Percentiles rank a stretch among this genome's conserved stretches.
Evolutionary conservation across 441 rosid genomes (phyloP).

Genomic region (Adansonia madagascariensis): DNA sequence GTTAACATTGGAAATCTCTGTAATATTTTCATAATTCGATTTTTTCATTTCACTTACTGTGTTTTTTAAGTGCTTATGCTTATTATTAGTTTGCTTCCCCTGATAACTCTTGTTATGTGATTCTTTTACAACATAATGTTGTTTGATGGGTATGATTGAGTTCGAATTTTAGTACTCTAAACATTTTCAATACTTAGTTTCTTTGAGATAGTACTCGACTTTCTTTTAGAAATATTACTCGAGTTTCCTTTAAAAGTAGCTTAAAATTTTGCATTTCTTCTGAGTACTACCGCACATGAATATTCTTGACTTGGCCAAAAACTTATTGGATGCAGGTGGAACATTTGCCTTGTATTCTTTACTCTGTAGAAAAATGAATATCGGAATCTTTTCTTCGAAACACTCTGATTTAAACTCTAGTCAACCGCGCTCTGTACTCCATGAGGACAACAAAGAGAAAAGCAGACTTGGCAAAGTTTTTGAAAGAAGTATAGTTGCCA

Average conservation of each 20-base stretch:
- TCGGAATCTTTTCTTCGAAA: slow-evolving; percentile 53
- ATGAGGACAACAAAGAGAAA: slow-evolving; percentile 37
- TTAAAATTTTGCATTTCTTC: slow-evolving; percentile 1
- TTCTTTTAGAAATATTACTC: background rate
- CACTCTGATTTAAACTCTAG: slow-evolving; percentile 32
- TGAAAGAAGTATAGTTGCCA: slow-evolving; percentile 50
- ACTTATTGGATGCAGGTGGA: slow-evolving; percentile 54
- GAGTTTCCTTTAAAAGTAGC: background rate
- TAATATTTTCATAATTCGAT: background rate
- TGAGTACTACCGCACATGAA: background rate
- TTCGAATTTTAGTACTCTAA: background rate
- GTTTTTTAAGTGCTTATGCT: background rate
- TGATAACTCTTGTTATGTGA: background rate
- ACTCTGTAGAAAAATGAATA: slow-evolving; percentile 61
- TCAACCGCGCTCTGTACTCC: slow-evolving; percentile 25
- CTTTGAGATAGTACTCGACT: background rate
- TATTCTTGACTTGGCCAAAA: slow-evolving; percentile 13
- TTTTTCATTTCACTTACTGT: background rate
- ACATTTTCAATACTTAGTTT: background rate
- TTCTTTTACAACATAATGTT: background rate
- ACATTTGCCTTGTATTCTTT: slow-evolving; percentile 69
- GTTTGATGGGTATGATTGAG: background rate
- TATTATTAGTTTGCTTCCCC: background rate
- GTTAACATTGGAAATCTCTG: background rate
- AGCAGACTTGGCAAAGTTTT: slow-evolving; percentile 57